Base-by-base conservation (phyloP, 148 eudicot species). In the Dianthus caryophyllus region DNA sequence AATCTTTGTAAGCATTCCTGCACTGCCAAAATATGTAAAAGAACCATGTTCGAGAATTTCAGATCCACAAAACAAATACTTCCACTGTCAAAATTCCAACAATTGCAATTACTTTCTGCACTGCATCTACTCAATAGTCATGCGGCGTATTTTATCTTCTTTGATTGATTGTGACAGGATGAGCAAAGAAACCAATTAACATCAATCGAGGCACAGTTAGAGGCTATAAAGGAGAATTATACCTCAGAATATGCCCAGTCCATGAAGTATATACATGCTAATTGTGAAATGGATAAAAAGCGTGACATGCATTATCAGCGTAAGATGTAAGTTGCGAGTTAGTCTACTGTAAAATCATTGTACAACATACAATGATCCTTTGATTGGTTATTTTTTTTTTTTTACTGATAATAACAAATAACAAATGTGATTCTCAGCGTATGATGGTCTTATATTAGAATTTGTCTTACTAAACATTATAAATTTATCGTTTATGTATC, bases 291-390 rank as follows among this genome's bases (percentile, higher is more conserved):
- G 83, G 96, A 87, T 65, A 83, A 83, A 77, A 93, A 81, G 76
- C 71, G 82, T 54, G 98, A 93, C 64, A 68, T 83, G 85, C 90
- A 90, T 73, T 86, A 93, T 76, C 92, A 84, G 66, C 88, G 98
- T 25, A 82, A 67, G 73, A 88, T 82, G 98, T 93, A 84, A 87
- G 95, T 62, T 64, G 47, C n/a, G n/a, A n/a, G n/a, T n/a, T n/a
- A n/a, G n/a, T n/a, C n/a, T n/a, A n/a, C n/a, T n/a, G n/a, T n/a
- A n/a, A n/a, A n/a, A n/a, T n/a, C n/a, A n/a, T n/a, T n/a, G n/a
- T n/a, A n/a, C n/a, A n/a, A n/a, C n/a, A n/a, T n/a, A n/a, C n/a
- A n/a, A n/a, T n/a, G n/a, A n/a, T n/a, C n/a, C n/a, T n/a, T n/a
- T n/a, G n/a, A n/a, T n/a, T n/a, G n/a, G n/a, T n/a, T n/a, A n/a